Base-by-base conservation (phyloP, 805 yeast species). In the Candida schatavii region DNA sequence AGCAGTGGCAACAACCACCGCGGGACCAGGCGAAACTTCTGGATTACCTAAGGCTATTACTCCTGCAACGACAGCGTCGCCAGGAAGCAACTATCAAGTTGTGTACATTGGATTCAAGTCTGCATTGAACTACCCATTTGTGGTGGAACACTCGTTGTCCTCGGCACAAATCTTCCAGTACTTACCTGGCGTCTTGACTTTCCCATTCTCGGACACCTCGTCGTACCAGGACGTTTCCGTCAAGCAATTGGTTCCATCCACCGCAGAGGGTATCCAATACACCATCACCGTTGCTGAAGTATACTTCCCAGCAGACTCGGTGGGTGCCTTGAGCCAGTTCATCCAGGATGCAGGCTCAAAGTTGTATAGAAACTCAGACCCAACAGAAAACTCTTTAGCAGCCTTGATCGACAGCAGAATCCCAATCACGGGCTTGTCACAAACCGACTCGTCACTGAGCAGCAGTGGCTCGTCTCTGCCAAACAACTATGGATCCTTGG, bases 251-350 rank as follows among this genome's bases (percentile, higher is more conserved):
- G 81, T 83, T 46, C 98, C 98, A 29, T 85, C 81, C 57, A 73
- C 81, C 14, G 75, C 87, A 2, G 43, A 49, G 11, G 72, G 67
- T 23, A 55, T 68, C 42, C 49, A 62, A 35, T 91, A 88, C 61
- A 76, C 88, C 46, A 87, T 87, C 42, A 85, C 97, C 0, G 86
- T 90, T 46, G 98, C 97, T 5, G 85, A 85, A 59, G 84, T 88
- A 42, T 88, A 85, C 59, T 84, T 88, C 67, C 96, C 96, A 18
- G 59, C 65, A 9, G 59, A 62, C 10, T 63, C 74, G 23, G 74
- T 86, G 14, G 51, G 59, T 1, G 57, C 66, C 0, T 69, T 91
- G 47, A 77, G 77, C 44, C 62, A 62, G 14, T 61, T 71, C 29
- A 61, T 91, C 33, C 63, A 68, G 39, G 64, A 80, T 43, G 48